Evolutionary conservation across 164 flowering plant species (phyloP).

Genomic region (Dillenia turbinata): DNA sequence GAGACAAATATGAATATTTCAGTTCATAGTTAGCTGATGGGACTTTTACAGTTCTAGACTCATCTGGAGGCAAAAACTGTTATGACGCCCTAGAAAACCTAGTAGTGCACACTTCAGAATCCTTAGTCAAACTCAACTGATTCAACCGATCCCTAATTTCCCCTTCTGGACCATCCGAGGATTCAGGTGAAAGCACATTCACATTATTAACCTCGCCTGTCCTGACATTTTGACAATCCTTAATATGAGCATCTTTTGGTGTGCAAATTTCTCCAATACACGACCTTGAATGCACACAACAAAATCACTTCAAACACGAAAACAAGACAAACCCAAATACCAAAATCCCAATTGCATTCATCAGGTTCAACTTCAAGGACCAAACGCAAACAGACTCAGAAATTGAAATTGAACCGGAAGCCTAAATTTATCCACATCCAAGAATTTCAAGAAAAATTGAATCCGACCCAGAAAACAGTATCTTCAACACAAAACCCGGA

Average conservation of each 20-base stretch:
- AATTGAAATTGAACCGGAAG: background rate
- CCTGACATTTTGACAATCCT: constrained; percentile 26
- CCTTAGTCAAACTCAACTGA: constrained; percentile 38
- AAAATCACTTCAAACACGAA: constrained; percentile 48
- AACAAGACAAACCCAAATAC: constrained; percentile 13
- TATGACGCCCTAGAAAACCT: constrained; percentile 84
- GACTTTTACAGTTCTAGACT: constrained; percentile 61
- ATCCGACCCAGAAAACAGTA: too few relatives aligned
- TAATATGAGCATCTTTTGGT: constrained; percentile 41
- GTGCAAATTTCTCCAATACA: constrained; percentile 65
- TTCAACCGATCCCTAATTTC: constrained; percentile 52
- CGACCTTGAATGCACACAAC: constrained; percentile 81
- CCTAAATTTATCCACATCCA: background rate
- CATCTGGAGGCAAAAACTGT: constrained; percentile 88
- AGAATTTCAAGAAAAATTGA: background rate
- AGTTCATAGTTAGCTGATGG: constrained; percentile 65
- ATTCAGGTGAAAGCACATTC: constrained; percentile 36
- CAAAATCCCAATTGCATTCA: constrained; percentile 18
- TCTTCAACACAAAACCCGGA: too few relatives aligned
- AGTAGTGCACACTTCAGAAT: constrained; percentile 63
- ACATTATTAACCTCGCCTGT: constrained; percentile 19
- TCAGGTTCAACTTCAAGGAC: constrained; percentile 8
- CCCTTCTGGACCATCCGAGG: constrained; percentile 40
- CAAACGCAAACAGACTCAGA: background rate
- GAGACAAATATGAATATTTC: constrained; percentile 73